phyloP scores from a whole-genome alignment of 2,329 filamentous ascomycete species.

The Hypomyces rosellus region DNA sequence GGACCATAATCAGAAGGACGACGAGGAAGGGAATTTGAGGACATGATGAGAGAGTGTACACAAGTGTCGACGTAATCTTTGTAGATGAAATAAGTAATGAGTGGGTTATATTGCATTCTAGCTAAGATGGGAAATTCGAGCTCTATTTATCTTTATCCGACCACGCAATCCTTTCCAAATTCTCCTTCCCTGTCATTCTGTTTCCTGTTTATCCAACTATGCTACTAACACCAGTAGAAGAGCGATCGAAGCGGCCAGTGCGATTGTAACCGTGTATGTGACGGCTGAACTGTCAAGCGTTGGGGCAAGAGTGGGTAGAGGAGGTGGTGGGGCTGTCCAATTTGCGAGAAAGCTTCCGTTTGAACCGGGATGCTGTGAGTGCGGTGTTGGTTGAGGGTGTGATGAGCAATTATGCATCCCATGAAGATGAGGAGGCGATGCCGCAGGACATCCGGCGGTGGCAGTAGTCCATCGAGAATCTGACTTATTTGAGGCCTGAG shows the following conservation, averaged over 20 bases:
- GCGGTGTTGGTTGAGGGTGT: background rate
- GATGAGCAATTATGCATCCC: background rate
- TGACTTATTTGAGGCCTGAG: too few relatives aligned
- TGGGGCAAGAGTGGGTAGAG: too few relatives aligned
- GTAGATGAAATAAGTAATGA: background rate
- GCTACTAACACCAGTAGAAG: background rate
- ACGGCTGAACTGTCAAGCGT: background rate
- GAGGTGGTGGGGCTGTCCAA: too few relatives aligned
- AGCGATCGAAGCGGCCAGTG: background rate
- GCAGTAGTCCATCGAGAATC: too few relatives aligned
- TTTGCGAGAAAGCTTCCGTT: background rate
- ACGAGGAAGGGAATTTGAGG: background rate
- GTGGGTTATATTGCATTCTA: too few relatives aligned
- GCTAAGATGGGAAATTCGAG: too few relatives aligned
- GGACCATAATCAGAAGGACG: background rate
- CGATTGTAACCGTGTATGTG: background rate
- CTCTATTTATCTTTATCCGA: background rate
- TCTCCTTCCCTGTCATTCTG: background rate
- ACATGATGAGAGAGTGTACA: background rate
- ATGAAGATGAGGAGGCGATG: too few relatives aligned
- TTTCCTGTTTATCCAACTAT: background rate
- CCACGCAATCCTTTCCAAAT: too few relatives aligned
- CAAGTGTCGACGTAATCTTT: background rate
- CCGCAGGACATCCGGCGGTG: too few relatives aligned
- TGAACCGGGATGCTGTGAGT: background rate